phyloP scores from a whole-genome alignment of 495 filamentous ascomycete genomes.

The Daldinia bambusicola region DNA sequence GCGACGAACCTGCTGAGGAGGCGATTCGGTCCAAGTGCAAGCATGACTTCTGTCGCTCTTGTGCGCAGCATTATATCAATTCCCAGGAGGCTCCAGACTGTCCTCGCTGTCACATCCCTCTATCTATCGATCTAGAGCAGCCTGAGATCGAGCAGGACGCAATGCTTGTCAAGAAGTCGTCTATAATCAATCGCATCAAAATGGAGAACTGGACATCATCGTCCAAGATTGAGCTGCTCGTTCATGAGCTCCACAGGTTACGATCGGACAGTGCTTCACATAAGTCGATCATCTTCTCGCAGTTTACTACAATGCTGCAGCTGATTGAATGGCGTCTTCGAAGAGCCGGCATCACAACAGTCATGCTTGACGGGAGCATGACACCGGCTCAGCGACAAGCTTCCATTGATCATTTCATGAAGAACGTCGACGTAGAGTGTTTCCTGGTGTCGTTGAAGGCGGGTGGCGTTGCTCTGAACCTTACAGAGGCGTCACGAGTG shows the following conservation, averaged over 20 bases:
- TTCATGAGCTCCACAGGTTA: constrained; percentile 90
- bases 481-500: constrained; percentile 92
- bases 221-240: constrained; percentile 95
- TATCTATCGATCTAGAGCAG: constrained; percentile 91
- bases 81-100: constrained; percentile 83
- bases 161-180: constrained; percentile 83
- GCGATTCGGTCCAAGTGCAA: constrained; percentile 90
- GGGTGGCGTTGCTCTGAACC: constrained; percentile 92
- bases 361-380: constrained; percentile 98
- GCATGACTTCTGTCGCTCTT: constrained; percentile 94
- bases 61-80: constrained; percentile 83
- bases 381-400: constrained; percentile 89
- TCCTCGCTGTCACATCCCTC: constrained; percentile 87
- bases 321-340: constrained; percentile 96
- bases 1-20: constrained; percentile 94
- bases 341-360: constrained; percentile 93
- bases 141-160: constrained; percentile 92
- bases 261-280: constrained; percentile 88
- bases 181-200: constrained; percentile 96
- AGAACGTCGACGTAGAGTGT: constrained; percentile 87
- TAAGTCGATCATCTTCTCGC: constrained; percentile 97
- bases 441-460: constrained; percentile 96
- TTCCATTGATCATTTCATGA: constrained; percentile 94
- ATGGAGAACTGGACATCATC: constrained; percentile 98
- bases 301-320: constrained; percentile 98